Evolutionary conservation across 2,329 filamentous ascomycete species (phyloP).

Genomic region (Diaporthe citriasiana): DNA sequence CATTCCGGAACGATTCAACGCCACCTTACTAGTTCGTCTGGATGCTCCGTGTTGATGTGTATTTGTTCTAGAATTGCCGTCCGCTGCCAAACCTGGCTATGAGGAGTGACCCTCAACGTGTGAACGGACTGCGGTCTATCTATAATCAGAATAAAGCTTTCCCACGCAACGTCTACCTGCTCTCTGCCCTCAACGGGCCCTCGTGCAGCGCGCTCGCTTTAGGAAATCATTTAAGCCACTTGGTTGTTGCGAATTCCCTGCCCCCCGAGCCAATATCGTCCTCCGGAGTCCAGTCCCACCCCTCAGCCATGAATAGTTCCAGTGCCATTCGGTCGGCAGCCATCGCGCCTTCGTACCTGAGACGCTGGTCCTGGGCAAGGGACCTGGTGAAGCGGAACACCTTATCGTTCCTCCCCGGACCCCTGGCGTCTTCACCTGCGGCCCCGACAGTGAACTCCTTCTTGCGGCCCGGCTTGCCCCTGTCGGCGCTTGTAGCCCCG

Average conservation of each 20-base stretch:
- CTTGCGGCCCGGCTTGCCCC: not conserved
- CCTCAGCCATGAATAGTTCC: constrained; percentile 67
- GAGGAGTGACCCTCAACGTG: constrained; percentile 1
- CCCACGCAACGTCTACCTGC: not conserved
- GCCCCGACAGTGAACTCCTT: constrained; percentile 37
- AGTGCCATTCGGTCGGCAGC: constrained; percentile 66
- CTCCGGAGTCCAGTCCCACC: constrained; percentile 74
- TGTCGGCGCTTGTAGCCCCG: constrained; percentile 38
- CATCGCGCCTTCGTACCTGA: constrained; percentile 64
- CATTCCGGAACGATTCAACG: not conserved
- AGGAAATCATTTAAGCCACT: constrained; percentile 30
- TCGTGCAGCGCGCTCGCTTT: not conserved
- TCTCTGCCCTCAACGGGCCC: not conserved
- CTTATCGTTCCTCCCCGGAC: constrained; percentile 3
- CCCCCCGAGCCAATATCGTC: constrained; percentile 44
- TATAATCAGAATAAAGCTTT: not conserved
- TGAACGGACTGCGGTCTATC: constrained; percentile 1
- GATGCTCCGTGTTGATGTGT: not conserved
- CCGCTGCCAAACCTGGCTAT: not conserved
- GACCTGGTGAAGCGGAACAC: constrained; percentile 66
- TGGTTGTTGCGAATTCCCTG: constrained; percentile 33
- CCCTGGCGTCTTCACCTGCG: constrained; percentile 40
- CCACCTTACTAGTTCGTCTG: not conserved
- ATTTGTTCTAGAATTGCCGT: not conserved
- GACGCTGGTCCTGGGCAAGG: constrained; percentile 63